Conservation (phyloP, 305 asterid species). For the Rubia occidens region DNA sequence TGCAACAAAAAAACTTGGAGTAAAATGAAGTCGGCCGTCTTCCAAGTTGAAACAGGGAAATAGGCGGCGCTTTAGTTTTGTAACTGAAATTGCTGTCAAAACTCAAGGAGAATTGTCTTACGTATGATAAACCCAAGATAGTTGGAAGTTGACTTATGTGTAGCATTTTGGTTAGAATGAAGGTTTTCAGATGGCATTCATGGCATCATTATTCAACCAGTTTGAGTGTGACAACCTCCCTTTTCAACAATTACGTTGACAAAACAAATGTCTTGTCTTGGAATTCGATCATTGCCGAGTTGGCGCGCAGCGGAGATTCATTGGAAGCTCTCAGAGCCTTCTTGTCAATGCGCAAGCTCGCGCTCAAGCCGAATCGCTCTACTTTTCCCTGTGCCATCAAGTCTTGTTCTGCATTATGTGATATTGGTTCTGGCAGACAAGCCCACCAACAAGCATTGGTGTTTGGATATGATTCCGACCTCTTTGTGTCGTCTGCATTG, state of each 20-base stretch:
- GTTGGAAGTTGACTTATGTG: neutral
- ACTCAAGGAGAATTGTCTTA: neutral
- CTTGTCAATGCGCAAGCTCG: constrained; percentile 7
- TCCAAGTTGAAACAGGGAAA: neutral
- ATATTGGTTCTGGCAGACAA: constrained; percentile 3
- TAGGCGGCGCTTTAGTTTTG: neutral
- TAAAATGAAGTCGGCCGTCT: neutral
- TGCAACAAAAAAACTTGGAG: neutral
- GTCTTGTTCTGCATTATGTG: constrained; percentile 10
- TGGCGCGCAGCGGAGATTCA: constrained; percentile 9
- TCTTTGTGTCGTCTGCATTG: constrained; percentile 10
- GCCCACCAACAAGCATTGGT: constrained; percentile 9
- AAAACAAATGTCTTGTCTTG: constrained; percentile 1
- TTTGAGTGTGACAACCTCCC: constrained; percentile 5
- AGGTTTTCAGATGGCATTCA: neutral
- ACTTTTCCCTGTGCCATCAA: constrained; percentile 11
- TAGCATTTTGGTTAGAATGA: neutral
- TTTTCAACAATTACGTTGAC: constrained; percentile 8
- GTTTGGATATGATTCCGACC: constrained; percentile 5
- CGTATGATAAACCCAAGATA: neutral
- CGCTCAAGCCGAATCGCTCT: constrained; percentile 4
- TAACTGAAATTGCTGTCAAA: neutral
- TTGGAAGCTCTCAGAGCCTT: constrained; percentile 8
- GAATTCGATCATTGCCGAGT: constrained; percentile 4
- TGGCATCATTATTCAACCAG: constrained; percentile 7